Percentiles rank a stretch among this genome's conserved stretches.
Conservation (phyloP, 768 basidiomycete species). For the Cyclocybe cylindracea region DNA sequence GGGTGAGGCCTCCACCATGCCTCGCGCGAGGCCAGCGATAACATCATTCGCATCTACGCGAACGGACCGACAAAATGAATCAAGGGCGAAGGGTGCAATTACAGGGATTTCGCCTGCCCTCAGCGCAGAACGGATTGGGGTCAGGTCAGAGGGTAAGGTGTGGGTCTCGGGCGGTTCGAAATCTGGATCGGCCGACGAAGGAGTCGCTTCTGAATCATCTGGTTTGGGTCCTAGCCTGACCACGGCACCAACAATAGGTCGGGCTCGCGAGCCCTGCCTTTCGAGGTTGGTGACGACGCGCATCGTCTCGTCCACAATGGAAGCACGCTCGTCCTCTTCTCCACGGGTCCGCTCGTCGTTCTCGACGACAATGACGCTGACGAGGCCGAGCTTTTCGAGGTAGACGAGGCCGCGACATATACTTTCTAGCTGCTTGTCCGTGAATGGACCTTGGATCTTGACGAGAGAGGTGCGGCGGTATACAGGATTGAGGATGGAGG, state of each 20-base stretch:
- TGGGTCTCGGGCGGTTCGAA: constrained; percentile 70
- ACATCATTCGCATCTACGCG: constrained; percentile 88
- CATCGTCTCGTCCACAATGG: constrained; percentile 79
- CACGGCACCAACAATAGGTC: constrained; percentile 86
- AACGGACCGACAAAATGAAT: constrained; percentile 85
- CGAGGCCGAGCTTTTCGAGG: constrained; percentile 92
- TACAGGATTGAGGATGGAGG: constrained; percentile 84
- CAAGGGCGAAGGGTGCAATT: constrained; percentile 88
- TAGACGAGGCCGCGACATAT: constrained; percentile 93
- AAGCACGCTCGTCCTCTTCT: constrained; percentile 65
- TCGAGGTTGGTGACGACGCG: constrained; percentile 82
- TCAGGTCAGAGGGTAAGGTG: constrained; percentile 76
- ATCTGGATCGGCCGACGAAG: constrained; percentile 24
- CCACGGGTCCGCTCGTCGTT: constrained; percentile 75
- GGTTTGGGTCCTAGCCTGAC: constrained; percentile 84
- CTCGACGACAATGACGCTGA: constrained; percentile 94
- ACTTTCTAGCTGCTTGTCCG: constrained; percentile 89
- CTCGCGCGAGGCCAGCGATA: constrained; percentile 81
- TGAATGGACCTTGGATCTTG: constrained; percentile 96
- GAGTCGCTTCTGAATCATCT: constrained; percentile 29
- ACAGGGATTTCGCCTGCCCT: constrained; percentile 96
- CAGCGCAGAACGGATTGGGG: constrained; percentile 85
- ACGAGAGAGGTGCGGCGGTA: constrained; percentile 89
- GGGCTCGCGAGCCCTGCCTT: constrained; percentile 80
- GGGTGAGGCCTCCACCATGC: constrained; percentile 68